Evolutionary conservation across 805 yeast genomes (phyloP).

Genomic region (Phaffomyces antillensis): DNA sequence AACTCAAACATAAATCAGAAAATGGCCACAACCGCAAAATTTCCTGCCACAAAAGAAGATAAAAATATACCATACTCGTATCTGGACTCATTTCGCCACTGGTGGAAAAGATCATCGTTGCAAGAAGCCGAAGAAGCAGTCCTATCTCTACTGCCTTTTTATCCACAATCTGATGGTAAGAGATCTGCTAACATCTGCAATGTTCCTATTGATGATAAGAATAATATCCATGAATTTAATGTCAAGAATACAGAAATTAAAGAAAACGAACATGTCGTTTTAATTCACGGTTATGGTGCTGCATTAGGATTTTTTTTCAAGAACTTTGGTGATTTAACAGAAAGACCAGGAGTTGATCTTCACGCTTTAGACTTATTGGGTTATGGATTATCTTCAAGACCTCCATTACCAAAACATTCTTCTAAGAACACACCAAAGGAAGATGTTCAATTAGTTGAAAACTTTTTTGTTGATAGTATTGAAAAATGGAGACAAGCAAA

Average conservation of each 20-base stretch:
- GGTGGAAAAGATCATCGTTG: constrained; percentile 32
- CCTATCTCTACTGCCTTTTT: constrained; percentile 52
- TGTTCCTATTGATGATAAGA: constrained; percentile 43
- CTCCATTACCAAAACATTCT: constrained; percentile 24
- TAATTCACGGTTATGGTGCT: constrained; percentile 85
- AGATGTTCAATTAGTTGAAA: constrained; percentile 27
- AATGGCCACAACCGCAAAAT: neutral
- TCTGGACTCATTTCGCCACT: constrained; percentile 33
- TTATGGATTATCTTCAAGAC: constrained; percentile 56
- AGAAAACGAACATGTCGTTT: constrained; percentile 43
- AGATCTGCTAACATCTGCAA: constrained; percentile 41
- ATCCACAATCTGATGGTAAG: constrained; percentile 43
- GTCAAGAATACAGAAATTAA: constrained; percentile 36
- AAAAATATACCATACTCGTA: constrained; percentile 15
- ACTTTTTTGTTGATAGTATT: constrained; percentile 37
- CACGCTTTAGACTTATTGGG: constrained; percentile 60
- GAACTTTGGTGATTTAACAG: constrained; percentile 47
- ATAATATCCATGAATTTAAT: constrained; percentile 66
- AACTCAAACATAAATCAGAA: neutral
- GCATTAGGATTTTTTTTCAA: constrained; percentile 68
- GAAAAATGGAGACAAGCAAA: constrained; percentile 51
- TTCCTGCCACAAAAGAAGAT: neutral
- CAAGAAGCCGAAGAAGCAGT: constrained; percentile 40
- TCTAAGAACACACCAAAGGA: constrained; percentile 14
- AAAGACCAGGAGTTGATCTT: constrained; percentile 45